Evolutionary conservation across 352 stramenopile species (phyloP).

Genomic region (Pythium grandisporangium): DNA sequence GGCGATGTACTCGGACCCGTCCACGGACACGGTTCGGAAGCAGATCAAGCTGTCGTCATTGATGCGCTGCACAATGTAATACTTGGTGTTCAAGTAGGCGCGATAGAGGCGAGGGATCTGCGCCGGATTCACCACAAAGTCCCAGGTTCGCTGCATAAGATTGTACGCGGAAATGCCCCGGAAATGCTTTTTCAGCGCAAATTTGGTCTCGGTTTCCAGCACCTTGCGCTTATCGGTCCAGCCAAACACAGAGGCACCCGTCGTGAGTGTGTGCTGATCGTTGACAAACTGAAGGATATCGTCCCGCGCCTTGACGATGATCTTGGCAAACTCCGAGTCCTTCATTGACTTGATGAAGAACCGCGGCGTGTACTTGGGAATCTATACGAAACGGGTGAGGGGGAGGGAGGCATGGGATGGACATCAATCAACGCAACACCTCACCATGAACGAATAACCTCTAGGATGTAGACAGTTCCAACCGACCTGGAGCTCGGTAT

Average conservation of each 20-base stretch:
- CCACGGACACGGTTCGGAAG: conserved; percentile 32
- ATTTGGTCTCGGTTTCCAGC: conserved; percentile 30
- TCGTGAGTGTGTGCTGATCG: conserved; percentile 33
- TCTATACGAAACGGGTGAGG: conserved; percentile 2
- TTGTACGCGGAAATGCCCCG: conserved; percentile 18
- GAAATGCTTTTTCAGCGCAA: conserved; percentile 56
- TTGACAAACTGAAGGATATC: conserved; percentile 44
- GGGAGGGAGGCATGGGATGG: too few species aligned
- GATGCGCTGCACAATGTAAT: conserved; percentile 39
- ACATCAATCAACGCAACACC: too few species aligned
- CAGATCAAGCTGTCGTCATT: conserved; percentile 50
- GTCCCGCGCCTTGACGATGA: conserved; percentile 31
- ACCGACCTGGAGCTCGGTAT: conserved; percentile 20
- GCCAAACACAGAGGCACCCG: conserved; percentile 34
- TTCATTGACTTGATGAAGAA: conserved; percentile 30
- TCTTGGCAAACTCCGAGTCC: conserved; percentile 21
- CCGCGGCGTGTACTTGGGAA: not conserved
- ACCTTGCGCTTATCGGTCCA: conserved; percentile 61
- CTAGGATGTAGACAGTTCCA: not conserved
- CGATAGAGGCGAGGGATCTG: conserved; percentile 42
- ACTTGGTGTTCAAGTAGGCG: conserved; percentile 23
- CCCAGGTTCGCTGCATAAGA: conserved; percentile 41
- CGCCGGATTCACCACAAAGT: conserved; percentile 37
- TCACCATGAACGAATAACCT: not conserved
- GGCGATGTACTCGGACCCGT: conserved; percentile 21